Percentiles rank a stretch among this genome's conserved stretches.
Conservation (phyloP, 1,139 yeast genomes). For the Yamadazyma jaroonii region DNA sequence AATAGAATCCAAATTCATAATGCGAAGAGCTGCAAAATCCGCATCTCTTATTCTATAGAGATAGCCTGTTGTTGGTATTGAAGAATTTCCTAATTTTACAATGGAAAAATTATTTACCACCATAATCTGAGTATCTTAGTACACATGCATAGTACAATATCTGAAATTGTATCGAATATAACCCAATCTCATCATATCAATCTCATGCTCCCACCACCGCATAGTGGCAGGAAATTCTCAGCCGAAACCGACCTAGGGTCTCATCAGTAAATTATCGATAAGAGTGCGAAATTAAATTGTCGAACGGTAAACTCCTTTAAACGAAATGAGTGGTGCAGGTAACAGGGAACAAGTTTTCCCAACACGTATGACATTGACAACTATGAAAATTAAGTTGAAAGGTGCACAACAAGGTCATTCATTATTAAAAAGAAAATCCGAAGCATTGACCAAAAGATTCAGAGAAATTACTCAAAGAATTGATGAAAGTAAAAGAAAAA, state of each 20-base stretch:
- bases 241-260: too few relatives aligned
- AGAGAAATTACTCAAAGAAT: slow-evolving; percentile 93
- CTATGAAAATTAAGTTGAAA: slow-evolving; percentile 92
- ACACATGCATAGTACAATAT: too few relatives aligned
- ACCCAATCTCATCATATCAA: too few relatives aligned
- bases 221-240: too few relatives aligned
- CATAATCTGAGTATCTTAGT: too few relatives aligned
- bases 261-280: neutral
- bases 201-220: too few relatives aligned
- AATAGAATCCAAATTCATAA: slow-evolving; percentile 17
- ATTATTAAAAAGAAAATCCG: slow-evolving; percentile 89
- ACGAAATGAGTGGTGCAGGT: slow-evolving; percentile 45
- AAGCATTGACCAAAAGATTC: slow-evolving; percentile 93
- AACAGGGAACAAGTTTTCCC: slow-evolving; percentile 88
- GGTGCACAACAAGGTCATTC: slow-evolving; percentile 98
- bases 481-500: slow-evolving; percentile 93
- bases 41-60: neutral
- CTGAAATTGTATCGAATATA: too few relatives aligned
- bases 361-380: slow-evolving; percentile 93
- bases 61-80: too few relatives aligned
- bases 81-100: too few relatives aligned
- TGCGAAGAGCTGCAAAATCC: slow-evolving; percentile 4
- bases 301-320: slow-evolving; percentile 4
- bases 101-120: too few relatives aligned
- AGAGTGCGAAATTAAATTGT: slow-evolving; percentile 2